Percentiles rank a stretch among this genome's conserved stretches.
These are phyloP conservation scores for Blastocystis sp. DNA, from an alignment of 352 stramenopile genomes.

Conservation along the genomic window DNA sequence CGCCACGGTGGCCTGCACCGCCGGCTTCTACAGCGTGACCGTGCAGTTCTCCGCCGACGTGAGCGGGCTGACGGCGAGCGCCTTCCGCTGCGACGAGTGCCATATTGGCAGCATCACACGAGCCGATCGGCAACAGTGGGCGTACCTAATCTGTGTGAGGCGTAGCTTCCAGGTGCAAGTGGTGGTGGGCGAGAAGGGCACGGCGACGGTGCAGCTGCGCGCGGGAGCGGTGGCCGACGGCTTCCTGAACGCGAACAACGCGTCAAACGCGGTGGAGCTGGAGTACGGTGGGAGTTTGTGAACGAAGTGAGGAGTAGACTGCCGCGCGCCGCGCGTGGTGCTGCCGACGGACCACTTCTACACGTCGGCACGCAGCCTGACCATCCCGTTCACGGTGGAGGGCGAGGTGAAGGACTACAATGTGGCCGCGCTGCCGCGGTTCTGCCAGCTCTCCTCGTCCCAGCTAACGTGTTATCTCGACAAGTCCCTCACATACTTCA, in stretches of 20 bases:
- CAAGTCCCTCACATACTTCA: background rate
- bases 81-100: background rate
- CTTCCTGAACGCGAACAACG: constrained; percentile 4
- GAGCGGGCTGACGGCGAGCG: background rate
- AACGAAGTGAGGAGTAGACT: background rate
- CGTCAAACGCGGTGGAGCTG: background rate
- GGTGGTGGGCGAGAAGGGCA: background rate
- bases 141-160: background rate
- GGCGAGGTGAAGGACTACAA: background rate
- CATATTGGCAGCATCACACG: background rate
- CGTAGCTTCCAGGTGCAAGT: constrained; percentile 9
- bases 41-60: background rate
- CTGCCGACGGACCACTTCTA: background rate
- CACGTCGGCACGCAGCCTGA: background rate
- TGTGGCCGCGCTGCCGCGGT: no score
- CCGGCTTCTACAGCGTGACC: background rate
- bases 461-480: no score
- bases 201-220: background rate
- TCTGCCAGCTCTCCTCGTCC: no score
- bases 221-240: background rate
- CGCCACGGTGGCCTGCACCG: background rate
- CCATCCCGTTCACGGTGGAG: background rate
- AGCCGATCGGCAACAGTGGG: background rate
- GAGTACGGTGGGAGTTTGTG: background rate
- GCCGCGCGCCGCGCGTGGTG: background rate